phyloP scores from a whole-genome alignment of 2,329 filamentous ascomycete genomes.

The Fusarium agapanthi region DNA sequence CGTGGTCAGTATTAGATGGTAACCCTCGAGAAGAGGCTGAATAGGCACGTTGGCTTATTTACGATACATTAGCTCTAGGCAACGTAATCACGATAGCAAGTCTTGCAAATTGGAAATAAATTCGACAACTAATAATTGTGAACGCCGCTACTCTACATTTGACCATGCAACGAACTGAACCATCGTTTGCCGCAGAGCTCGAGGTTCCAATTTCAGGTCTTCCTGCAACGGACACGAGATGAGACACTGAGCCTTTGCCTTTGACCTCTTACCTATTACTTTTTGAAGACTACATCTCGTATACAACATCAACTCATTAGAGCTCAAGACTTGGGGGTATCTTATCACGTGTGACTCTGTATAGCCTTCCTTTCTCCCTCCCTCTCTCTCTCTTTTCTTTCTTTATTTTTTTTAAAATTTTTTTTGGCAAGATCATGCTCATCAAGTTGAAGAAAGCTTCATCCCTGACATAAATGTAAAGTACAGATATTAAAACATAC shows the following conservation, averaged over 20 bases:
- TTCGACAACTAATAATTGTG: background rate
- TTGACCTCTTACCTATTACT: background rate
- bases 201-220: background rate
- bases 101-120: conserved; percentile 9
- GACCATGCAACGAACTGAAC: background rate
- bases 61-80: conserved; percentile 31
- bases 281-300: no score
- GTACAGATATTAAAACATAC: background rate
- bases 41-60: conserved; percentile 27
- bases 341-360: background rate
- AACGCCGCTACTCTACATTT: background rate
- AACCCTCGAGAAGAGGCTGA: conserved; percentile 26
- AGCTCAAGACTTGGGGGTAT: background rate
- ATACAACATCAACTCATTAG: background rate
- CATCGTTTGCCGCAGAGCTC: background rate
- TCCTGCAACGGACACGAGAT: background rate
- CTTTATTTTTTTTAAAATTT: no score
- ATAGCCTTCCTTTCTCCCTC: no score
- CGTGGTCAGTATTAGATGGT: conserved; percentile 39
- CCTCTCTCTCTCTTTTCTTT: no score
- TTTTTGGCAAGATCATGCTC: background rate
- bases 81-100: conserved; percentile 35
- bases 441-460: background rate
- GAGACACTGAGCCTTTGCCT: background rate
- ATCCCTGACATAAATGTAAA: background rate